These are phyloP conservation scores for Starmerella powellii DNA, from an alignment of 805 yeast species.

Conservation along the genomic window DNA sequence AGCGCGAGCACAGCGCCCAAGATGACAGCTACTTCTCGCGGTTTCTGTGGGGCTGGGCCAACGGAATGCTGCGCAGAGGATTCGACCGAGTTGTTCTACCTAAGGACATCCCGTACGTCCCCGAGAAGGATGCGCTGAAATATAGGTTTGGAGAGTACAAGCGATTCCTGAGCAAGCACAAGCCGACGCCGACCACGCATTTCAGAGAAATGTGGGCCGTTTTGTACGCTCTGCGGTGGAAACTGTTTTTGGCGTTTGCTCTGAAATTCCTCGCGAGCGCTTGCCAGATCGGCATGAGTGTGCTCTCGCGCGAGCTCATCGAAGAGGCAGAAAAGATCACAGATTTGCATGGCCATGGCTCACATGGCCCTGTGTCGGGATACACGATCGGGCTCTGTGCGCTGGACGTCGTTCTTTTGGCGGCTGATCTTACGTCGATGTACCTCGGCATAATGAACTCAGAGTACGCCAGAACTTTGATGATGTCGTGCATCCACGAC, in stretches of 20 bases:
- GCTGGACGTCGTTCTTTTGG: slow-evolving; percentile 39
- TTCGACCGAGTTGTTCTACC: slow-evolving; percentile 19
- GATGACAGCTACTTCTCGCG: slow-evolving; percentile 30
- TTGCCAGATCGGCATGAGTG: slow-evolving; percentile 15
- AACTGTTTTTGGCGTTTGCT: slow-evolving; percentile 3
- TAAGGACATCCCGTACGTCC: slow-evolving; percentile 17
- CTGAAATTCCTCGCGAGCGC: slow-evolving; percentile 6
- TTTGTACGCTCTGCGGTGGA: slow-evolving; percentile 17
- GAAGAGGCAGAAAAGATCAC: slow-evolving; percentile 12
- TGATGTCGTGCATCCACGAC: slow-evolving; percentile 56
- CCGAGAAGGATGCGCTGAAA: slow-evolving; percentile 14
- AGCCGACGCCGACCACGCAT: slow-evolving; percentile 4
- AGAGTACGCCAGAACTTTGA: slow-evolving; percentile 53
- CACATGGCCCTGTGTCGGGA: slow-evolving; percentile 54
- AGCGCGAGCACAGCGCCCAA: slow-evolving; percentile 14
- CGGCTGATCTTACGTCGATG: slow-evolving; percentile 48
- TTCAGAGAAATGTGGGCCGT: slow-evolving; percentile 18
- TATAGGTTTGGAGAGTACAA: slow-evolving; percentile 12
- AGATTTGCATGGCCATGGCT: slow-evolving; percentile 2
- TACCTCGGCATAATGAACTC: slow-evolving; percentile 52
- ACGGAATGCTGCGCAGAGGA: slow-evolving; percentile 34
- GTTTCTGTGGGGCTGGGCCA: slow-evolving; percentile 42
- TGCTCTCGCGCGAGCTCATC: slow-evolving; percentile 15
- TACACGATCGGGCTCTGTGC: slow-evolving; percentile 55
- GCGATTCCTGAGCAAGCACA: slow-evolving; percentile 10